phyloP scores from a whole-genome alignment of 163 green algal genomes.

The Smithsoniella earleae region DNA sequence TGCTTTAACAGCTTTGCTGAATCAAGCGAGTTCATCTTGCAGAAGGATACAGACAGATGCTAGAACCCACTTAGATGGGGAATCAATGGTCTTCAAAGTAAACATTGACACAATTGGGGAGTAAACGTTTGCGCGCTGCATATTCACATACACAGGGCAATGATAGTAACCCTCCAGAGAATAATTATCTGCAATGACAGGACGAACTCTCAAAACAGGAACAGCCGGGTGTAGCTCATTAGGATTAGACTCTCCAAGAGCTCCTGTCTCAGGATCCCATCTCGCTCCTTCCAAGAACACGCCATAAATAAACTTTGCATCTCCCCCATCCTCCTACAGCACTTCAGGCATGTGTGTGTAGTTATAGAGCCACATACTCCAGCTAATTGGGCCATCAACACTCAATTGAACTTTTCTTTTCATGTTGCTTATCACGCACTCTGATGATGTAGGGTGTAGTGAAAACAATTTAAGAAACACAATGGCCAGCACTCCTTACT shows the following conservation, averaged over 20 bases:
- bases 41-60: conserved; percentile 64
- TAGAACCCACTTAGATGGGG: conserved; percentile 62
- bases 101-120: conserved; percentile 61
- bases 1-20: too few species aligned
- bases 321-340: conserved; percentile 8
- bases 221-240: conserved; percentile 68
- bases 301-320: conserved; percentile 60
- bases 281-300: conserved; percentile 66
- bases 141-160: conserved; percentile 79
- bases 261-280: conserved; percentile 65
- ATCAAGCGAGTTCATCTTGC: conserved; percentile 70
- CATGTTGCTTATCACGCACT: too few species aligned
- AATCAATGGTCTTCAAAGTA: conserved; percentile 62
- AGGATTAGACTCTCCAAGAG: conserved; percentile 65
- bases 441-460: too few species aligned
- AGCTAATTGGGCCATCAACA: too few species aligned
- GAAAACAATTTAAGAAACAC: too few species aligned
- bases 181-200: conserved; percentile 65
- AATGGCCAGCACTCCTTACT: too few species aligned
- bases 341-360: too few species aligned
- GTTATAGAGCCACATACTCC: too few species aligned
- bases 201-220: conserved; percentile 56
- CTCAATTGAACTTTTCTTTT: too few species aligned
- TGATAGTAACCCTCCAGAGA: conserved; percentile 58
- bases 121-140: conserved; percentile 82